Conservation (phyloP, 495 filamentous ascomycete genomes). For the Pseudomonodictys pantanalensis region DNA sequence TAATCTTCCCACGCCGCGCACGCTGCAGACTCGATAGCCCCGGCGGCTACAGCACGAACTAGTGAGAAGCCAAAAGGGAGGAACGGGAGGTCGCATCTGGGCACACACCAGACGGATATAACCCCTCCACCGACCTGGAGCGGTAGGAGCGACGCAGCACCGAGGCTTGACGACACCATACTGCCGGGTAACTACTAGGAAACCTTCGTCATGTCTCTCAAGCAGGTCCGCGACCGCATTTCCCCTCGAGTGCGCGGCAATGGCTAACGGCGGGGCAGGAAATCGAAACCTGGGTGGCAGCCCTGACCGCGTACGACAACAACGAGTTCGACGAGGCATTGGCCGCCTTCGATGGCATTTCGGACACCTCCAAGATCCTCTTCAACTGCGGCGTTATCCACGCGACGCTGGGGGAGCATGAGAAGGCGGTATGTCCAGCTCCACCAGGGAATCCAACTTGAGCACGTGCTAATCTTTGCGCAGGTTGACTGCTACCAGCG, state of each 20-base stretch:
- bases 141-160: background rate
- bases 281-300: constrained; percentile 98
- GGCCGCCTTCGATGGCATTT: constrained; percentile 75
- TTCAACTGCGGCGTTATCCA: constrained; percentile 99
- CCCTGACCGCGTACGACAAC: constrained; percentile 87
- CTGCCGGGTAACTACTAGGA: constrained; percentile 27
- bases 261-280: constrained; percentile 58
- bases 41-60: constrained; percentile 22
- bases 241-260: background rate
- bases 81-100: background rate
- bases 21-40: constrained; percentile 16
- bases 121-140: constrained; percentile 1
- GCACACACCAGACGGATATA: constrained; percentile 8
- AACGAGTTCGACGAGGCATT: constrained; percentile 91
- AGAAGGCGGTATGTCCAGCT: constrained; percentile 71
- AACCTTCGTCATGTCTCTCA: constrained; percentile 36
- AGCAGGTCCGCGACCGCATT: constrained; percentile 29
- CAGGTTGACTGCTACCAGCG: constrained; percentile 94
- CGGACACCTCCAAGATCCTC: constrained; percentile 96
- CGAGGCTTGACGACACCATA: constrained; percentile 33
- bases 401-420: constrained; percentile 95
- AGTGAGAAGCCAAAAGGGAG: background rate
- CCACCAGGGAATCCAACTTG: background rate
- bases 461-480: constrained; percentile 14
- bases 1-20: background rate